A percentile compares a stretch with the other conserved stretches of the same genome.
Conservation (phyloP, 257 asterid species). For the Scutellaria barbata region DNA sequence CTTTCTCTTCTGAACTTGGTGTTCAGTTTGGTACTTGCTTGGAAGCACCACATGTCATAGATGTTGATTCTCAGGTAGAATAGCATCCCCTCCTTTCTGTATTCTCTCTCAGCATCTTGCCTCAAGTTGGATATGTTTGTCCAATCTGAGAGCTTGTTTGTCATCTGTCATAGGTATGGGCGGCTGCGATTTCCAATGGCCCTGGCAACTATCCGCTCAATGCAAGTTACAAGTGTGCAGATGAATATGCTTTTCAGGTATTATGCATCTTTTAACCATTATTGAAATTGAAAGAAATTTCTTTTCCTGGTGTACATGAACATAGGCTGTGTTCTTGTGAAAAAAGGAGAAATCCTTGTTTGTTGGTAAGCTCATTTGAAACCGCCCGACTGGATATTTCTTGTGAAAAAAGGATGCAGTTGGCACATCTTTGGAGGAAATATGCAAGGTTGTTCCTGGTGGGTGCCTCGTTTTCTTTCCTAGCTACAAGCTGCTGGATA, state of each 20-base stretch:
- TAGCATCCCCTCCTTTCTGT: neutral
- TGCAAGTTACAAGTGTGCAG: conserved; percentile 91
- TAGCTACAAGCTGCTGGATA: conserved; percentile 93
- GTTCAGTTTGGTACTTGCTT: conserved; percentile 84
- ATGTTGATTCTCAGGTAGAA: conserved; percentile 82
- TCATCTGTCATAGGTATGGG: conserved; percentile 71
- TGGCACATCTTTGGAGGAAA: conserved; percentile 86
- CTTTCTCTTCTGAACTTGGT: conserved; percentile 97
- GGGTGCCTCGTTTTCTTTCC: conserved; percentile 98
- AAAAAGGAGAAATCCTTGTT: too few relatives aligned
- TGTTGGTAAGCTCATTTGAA: too few relatives aligned
- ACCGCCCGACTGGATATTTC: too few relatives aligned
- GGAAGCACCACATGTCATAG: conserved; percentile 97
- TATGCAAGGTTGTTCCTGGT: conserved; percentile 83
- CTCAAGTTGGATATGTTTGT: conserved; percentile 28
- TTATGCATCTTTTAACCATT: conserved; percentile 29
- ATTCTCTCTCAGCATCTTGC: conserved; percentile 23
- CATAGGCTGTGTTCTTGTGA: conserved; percentile 39
- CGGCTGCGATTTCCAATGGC: conserved; percentile 83
- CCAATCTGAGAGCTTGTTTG: conserved; percentile 35
- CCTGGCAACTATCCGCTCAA: conserved; percentile 86
- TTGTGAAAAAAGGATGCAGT: conserved; percentile 67
- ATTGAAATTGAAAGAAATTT: conserved; percentile 23
- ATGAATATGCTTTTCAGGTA: conserved; percentile 89
- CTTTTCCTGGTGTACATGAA: conserved; percentile 30